Percentiles rank a stretch among this genome's conserved stretches.
These are phyloP conservation scores for Trichoderma sp. DNA, from an alignment of 2,329 filamentous ascomycete species.

Conservation along the genomic window DNA sequence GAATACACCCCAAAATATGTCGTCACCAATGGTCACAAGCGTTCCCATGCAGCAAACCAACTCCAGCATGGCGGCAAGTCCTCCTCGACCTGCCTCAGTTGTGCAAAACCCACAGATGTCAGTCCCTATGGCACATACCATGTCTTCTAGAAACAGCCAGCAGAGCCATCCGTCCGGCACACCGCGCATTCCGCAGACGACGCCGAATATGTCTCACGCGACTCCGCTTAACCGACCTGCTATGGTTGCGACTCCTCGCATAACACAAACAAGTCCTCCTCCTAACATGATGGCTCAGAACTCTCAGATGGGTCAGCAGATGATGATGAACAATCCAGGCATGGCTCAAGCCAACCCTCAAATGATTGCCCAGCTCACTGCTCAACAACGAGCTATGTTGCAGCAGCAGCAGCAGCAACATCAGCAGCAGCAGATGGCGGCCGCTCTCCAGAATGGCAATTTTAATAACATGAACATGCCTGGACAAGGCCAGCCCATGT, in stretches of 20 bases:
- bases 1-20: slow-evolving; percentile 66
- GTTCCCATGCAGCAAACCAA: slow-evolving; percentile 67
- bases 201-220: slow-evolving; percentile 62
- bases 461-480: slow-evolving; percentile 44
- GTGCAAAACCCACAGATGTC: slow-evolving; percentile 63
- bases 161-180: slow-evolving; percentile 68
- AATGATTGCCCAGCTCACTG: slow-evolving; percentile 51
- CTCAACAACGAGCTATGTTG: slow-evolving; percentile 52
- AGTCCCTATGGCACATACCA: slow-evolving; percentile 63
- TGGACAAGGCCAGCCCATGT: slow-evolving; percentile 38
- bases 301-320: slow-evolving; percentile 56
- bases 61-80: slow-evolving; percentile 71
- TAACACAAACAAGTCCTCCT: slow-evolving; percentile 65
- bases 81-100: slow-evolving; percentile 67
- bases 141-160: slow-evolving; percentile 67
- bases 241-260: slow-evolving; percentile 62
- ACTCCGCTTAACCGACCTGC: slow-evolving; percentile 61
- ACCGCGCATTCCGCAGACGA: slow-evolving; percentile 63
- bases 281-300: slow-evolving; percentile 62
- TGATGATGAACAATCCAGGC: slow-evolving; percentile 57
- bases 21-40: slow-evolving; percentile 66
- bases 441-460: slow-evolving; percentile 46
- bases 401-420: slow-evolving; percentile 48
- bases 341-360: slow-evolving; percentile 47
- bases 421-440: slow-evolving; percentile 49